phyloP scores from a whole-genome alignment of 768 basidiomycete genomes.

The Exidia glandulosa region DNA sequence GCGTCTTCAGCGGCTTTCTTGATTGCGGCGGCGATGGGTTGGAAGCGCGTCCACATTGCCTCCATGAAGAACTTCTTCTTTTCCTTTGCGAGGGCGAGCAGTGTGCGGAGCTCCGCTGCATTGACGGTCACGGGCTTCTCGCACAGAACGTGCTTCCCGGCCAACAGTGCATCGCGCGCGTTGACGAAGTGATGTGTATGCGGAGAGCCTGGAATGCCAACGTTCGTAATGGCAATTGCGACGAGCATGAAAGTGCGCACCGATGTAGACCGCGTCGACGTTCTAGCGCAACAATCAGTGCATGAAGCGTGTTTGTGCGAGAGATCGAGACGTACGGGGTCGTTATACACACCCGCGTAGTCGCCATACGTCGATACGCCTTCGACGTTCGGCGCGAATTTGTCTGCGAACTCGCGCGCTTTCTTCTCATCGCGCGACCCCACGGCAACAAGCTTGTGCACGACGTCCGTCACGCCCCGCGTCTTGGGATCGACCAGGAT shows the following conservation, averaged over 20 bases:
- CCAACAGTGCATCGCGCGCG: constrained; percentile 61
- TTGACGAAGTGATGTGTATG: constrained; percentile 77
- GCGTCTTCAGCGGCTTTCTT: constrained; percentile 54
- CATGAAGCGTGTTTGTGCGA: background rate
- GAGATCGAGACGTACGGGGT: constrained; percentile 35
- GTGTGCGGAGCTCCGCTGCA: constrained; percentile 58
- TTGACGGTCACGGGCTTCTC: constrained; percentile 85
- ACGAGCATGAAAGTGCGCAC: constrained; percentile 18
- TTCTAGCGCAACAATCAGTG: constrained; percentile 27
- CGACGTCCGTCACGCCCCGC: constrained; percentile 56
- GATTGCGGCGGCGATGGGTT: constrained; percentile 54
- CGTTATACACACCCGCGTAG: constrained; percentile 64
- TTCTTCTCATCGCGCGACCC: constrained; percentile 64
- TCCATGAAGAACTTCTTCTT: constrained; percentile 85
- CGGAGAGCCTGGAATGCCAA: constrained; percentile 49
- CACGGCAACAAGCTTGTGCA: constrained; percentile 60
- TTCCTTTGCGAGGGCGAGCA: constrained; percentile 65
- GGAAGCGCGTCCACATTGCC: constrained; percentile 80
- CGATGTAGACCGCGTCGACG: constrained; percentile 71
- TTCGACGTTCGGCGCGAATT: constrained; percentile 36
- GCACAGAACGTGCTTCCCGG: constrained; percentile 77
- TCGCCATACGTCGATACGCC: constrained; percentile 57
- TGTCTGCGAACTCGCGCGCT: constrained; percentile 57
- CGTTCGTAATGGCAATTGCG: background rate
- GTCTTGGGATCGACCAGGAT: constrained; percentile 63